A percentile compares a stretch with the other conserved stretches of the same genome.
phyloP scores from a whole-genome alignment of 2,329 filamentous ascomycete species.

The Colletotrichum cereale region DNA sequence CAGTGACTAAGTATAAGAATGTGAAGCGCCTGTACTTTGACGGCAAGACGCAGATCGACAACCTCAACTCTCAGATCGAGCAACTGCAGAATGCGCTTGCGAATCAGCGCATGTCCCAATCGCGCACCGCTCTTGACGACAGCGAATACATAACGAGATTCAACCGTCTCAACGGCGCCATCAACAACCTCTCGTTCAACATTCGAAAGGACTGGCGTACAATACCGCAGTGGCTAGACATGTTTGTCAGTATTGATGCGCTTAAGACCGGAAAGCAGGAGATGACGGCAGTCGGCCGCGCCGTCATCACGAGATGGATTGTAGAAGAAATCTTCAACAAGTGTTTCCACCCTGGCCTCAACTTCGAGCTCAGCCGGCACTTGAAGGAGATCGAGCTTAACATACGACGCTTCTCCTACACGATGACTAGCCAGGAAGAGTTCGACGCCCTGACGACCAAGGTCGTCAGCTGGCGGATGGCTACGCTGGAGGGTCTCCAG shows the following conservation, averaged over 20 bases:
- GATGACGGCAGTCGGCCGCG: conserved; percentile 95
- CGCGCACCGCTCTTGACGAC: conserved; percentile 93
- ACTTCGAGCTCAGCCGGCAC: conserved; percentile 79
- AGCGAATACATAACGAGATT: conserved; percentile 93
- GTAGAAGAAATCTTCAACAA: conserved; percentile 91
- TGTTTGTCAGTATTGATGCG: conserved; percentile 86
- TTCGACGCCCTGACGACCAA: conserved; percentile 89
- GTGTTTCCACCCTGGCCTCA: conserved; percentile 91
- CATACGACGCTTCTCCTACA: conserved; percentile 82
- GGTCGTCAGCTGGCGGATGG: conserved; percentile 91
- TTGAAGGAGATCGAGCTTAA: conserved; percentile 90
- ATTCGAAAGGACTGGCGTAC: conserved; percentile 94
- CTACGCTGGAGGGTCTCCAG: conserved; percentile 91
- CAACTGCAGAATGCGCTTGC: conserved; percentile 97
- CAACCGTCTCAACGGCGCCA: conserved; percentile 90
- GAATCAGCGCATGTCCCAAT: conserved; percentile 94
- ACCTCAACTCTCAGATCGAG: conserved; percentile 88
- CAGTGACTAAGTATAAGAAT: conserved; percentile 96
- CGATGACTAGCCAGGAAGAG: conserved; percentile 84
- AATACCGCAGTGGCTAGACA: conserved; percentile 83
- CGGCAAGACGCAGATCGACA: conserved; percentile 91
- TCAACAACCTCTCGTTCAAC: conserved; percentile 94
- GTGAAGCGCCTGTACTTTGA: conserved; percentile 99
- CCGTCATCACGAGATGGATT: conserved; percentile 89
- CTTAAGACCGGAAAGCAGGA: conserved; percentile 91